Percentiles rank a stretch among this genome's conserved stretches.
phyloP scores from a whole-genome alignment of 306 rosid species.

The Begonia peltatifolia region DNA sequence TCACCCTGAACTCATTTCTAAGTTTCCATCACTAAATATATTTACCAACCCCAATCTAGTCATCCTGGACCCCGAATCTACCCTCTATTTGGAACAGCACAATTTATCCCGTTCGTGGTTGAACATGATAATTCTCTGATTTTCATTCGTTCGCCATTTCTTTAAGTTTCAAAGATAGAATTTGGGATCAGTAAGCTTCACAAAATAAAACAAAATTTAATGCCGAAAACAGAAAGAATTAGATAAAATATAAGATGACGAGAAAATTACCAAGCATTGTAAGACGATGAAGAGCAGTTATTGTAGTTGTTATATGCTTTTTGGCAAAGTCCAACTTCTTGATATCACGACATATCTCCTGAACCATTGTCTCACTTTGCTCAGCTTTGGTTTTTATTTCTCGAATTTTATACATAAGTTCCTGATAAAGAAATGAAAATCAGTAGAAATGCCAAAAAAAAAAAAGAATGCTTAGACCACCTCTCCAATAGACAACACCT shows the following conservation, averaged over 20 bases:
- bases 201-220: too few relatives aligned
- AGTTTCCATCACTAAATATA: background rate
- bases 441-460: too few relatives aligned
- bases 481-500: too few relatives aligned
- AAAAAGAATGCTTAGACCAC: too few relatives aligned
- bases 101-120: too few relatives aligned
- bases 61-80: too few relatives aligned
- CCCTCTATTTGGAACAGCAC: too few relatives aligned
- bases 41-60: too few relatives aligned
- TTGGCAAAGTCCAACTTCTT: slow-evolving; percentile 95
- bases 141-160: too few relatives aligned
- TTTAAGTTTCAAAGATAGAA: too few relatives aligned
- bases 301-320: slow-evolving; percentile 94
- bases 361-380: slow-evolving; percentile 97
- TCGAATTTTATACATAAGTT: slow-evolving; percentile 89
- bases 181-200: too few relatives aligned
- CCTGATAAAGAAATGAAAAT: slow-evolving; percentile 31
- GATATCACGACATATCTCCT: slow-evolving; percentile 94
- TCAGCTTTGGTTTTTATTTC: slow-evolving; percentile 94
- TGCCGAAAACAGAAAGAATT: background rate
- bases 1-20: background rate
- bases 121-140: too few relatives aligned
- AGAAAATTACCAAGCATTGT: slow-evolving; percentile 72
- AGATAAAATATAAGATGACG: background rate
- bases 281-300: slow-evolving; percentile 96